Evolutionary conservation across 495 filamentous ascomycete species (phyloP).

Genomic region (Xylaria telfairii): DNA sequence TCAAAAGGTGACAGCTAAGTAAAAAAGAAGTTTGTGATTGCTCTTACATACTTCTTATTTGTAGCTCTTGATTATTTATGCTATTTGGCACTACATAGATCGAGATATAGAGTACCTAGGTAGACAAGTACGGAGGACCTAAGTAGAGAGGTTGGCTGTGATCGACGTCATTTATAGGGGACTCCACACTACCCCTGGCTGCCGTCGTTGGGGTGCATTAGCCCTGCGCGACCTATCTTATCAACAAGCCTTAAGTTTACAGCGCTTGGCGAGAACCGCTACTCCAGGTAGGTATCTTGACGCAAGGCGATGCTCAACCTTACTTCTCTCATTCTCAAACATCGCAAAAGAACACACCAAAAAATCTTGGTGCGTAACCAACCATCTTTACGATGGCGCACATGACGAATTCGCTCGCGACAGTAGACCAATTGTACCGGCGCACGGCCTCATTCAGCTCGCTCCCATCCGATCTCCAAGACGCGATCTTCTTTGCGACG

Average conservation of each 20-base stretch:
- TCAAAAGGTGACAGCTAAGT: not conserved
- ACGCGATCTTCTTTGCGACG: constrained; percentile 68
- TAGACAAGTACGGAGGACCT: not conserved
- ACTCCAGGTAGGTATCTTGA: not conserved
- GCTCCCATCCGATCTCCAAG: constrained; percentile 79
- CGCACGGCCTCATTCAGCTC: constrained; percentile 60
- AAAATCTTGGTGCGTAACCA: not conserved
- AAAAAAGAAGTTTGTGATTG: not conserved
- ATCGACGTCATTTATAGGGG: constrained; percentile 13
- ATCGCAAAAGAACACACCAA: not conserved
- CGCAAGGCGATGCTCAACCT: not conserved
- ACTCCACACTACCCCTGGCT: not conserved
- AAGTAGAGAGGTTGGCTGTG: not conserved
- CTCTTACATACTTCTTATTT: not conserved
- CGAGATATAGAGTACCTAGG: too few relatives aligned
- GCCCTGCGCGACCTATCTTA: constrained; percentile 12
- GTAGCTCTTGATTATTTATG: not conserved
- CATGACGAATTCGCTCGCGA: constrained; percentile 87
- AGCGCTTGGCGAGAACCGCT: too few relatives aligned
- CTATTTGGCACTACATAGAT: not conserved
- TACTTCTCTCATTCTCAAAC: not conserved
- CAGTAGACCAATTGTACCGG: constrained; percentile 72
- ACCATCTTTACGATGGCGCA: constrained; percentile 48
- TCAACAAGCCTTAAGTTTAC: not conserved
- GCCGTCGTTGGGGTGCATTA: constrained; percentile 7